Evolutionary conservation across 108 stramenopile species (phyloP).

Genomic region (Epithemia pelagica): DNA sequence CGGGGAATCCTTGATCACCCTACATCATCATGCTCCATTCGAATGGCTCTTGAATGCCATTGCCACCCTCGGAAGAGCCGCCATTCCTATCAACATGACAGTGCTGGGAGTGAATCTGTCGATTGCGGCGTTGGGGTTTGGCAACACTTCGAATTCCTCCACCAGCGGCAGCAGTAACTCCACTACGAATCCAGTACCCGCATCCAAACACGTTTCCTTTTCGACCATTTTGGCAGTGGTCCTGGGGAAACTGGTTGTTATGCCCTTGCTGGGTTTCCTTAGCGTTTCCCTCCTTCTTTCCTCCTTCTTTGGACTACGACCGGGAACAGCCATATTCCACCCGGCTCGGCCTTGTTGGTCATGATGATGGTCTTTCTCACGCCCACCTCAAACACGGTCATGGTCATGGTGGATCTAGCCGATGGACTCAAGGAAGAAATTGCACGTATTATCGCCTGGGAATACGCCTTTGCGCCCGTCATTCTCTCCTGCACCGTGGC

Average conservation of each 20-base stretch:
- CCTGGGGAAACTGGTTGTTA: slow-evolving; percentile 16
- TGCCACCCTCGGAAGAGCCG: slow-evolving; percentile 9
- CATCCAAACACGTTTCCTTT: not conserved
- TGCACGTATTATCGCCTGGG: slow-evolving; percentile 5
- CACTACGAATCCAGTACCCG: too few species aligned
- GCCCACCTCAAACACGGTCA: slow-evolving; percentile 19
- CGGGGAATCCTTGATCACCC: not conserved
- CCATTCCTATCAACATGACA: slow-evolving; percentile 20
- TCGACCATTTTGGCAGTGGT: slow-evolving; percentile 8
- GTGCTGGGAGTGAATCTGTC: not conserved
- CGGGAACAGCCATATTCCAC: slow-evolving; percentile 6
- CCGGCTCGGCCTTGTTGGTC: slow-evolving; percentile 10
- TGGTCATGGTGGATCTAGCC: slow-evolving; percentile 18
- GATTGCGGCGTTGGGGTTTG: not conserved
- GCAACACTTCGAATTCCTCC: not conserved
- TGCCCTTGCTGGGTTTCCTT: slow-evolving; percentile 8
- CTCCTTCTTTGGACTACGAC: not conserved
- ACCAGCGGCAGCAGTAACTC: too few species aligned
- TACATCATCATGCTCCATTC: slow-evolving; percentile 1
- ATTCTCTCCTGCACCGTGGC: slow-evolving; percentile 4
- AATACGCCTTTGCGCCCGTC: slow-evolving; percentile 9
- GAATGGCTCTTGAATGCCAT: slow-evolving; percentile 19
- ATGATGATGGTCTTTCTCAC: slow-evolving; percentile 13
- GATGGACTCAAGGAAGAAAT: slow-evolving; percentile 10
- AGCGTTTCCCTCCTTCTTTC: not conserved